A percentile compares a stretch with the other conserved stretches of the same genome.
phyloP scores from a whole-genome alignment of 2,329 filamentous ascomycete species.

The Colletotrichum sp. region DNA sequence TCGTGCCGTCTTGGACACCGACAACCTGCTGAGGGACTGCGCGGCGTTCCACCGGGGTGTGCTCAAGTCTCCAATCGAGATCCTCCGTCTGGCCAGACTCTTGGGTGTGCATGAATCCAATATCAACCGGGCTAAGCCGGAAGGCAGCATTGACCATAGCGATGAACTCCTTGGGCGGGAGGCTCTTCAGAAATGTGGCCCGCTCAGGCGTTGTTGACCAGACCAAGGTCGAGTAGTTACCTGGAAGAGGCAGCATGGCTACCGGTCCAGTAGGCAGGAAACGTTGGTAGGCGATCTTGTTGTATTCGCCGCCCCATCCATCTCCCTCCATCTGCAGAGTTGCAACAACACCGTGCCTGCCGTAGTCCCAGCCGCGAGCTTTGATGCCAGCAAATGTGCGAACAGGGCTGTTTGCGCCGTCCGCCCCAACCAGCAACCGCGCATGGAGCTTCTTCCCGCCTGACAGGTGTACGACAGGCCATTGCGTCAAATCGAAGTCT shows the following conservation, averaged over 20 bases:
- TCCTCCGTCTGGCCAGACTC: constrained; percentile 70
- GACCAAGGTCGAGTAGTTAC: constrained; percentile 82
- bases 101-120: constrained; percentile 80
- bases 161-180: constrained; percentile 75
- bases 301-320: constrained; percentile 57
- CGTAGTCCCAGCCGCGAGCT: constrained; percentile 92
- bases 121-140: constrained; percentile 77
- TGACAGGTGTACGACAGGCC: constrained; percentile 82
- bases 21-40: constrained; percentile 69
- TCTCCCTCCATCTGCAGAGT: constrained; percentile 75
- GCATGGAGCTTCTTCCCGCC: constrained; percentile 74
- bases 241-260: constrained; percentile 88
- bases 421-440: constrained; percentile 87
- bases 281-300: constrained; percentile 88
- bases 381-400: constrained; percentile 86
- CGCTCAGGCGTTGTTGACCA: constrained; percentile 91
- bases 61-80: constrained; percentile 79
- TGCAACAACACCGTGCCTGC: constrained; percentile 87
- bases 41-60: constrained; percentile 62
- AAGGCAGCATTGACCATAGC: constrained; percentile 95
- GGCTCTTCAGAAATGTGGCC: constrained; percentile 78
- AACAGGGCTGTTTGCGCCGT: constrained; percentile 94
- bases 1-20: constrained; percentile 76
- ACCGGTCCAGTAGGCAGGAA: constrained; percentile 93
- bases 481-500: constrained; percentile 78